Base-by-base conservation (phyloP, 345 rosid species). In the Eutrema japonicum region DNA sequence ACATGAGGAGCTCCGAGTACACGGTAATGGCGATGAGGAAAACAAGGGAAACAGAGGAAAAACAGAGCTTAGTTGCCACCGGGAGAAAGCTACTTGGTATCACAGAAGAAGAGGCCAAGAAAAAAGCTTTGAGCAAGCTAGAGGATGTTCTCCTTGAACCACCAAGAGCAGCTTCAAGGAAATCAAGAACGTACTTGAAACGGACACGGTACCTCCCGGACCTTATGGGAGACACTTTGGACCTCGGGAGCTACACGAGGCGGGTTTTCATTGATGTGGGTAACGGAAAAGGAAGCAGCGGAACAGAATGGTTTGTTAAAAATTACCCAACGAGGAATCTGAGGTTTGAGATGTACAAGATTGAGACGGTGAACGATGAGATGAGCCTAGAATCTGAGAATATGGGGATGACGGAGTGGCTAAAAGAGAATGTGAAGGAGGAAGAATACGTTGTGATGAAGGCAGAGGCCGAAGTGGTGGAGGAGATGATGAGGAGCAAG, bases 131-230 rank as follows among this genome's bases (percentile, higher is more conserved):
- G 67, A 72, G 74, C 4, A 83, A 88, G 32, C 85, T 89, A 0
- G 96, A 92, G 77, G 89, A 92, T 54, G 96, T 87, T 11, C 89
- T 85, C 18, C 85, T 88, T 10, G 96, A 92, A 72, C 96, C 92
- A 53, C 96, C 98, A 46, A 66, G 92, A 78, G 83, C 87, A 10
- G 82, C 89, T 22, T 87, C 88, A 12, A 76, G 88, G 8, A 92
- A 72, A 50, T 88, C 92, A 0, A 85, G 81, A 36, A 59, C 77
- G 1, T 88, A 88, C 80, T 67, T 81, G 16, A 89, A 92, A 72
- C 78, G 77, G 48, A 89, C 89, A 14, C 71, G 72, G 35, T 89
- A 84, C 68, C 79, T 89, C 2, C 92, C 92, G 0, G 86, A 92
- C 58, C 72, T 89, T 22, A 75, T 84, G 78, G 89, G 88, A 16